These are phyloP conservation scores for Alternaria gaisen DNA, from an alignment of 2,329 filamentous ascomycete genomes.

Conservation along the genomic window DNA sequence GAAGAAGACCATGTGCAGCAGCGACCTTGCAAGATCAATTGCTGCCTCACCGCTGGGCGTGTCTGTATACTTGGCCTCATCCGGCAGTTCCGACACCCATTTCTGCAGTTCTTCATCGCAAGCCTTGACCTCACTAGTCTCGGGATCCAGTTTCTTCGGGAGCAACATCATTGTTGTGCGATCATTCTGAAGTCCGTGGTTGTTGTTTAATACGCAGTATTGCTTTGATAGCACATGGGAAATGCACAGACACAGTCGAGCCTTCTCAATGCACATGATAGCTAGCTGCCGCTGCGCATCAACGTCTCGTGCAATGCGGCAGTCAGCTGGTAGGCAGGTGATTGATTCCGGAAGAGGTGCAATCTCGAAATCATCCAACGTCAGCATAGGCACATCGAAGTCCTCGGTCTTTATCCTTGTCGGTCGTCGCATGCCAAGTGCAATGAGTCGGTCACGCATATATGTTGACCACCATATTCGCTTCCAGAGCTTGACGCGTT, in stretches of 20 bases:
- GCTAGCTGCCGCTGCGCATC: slow-evolving; percentile 81
- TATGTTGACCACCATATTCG: slow-evolving; percentile 98
- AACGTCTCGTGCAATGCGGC: slow-evolving; percentile 74
- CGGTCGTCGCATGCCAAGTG: slow-evolving; percentile 90
- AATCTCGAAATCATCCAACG: slow-evolving; percentile 84
- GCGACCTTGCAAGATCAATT: slow-evolving; percentile 77
- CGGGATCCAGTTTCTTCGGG: slow-evolving; percentile 86
- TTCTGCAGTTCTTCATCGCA: slow-evolving; percentile 82
- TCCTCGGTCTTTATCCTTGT: slow-evolving; percentile 93
- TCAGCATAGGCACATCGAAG: slow-evolving; percentile 91
- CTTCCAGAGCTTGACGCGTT: slow-evolving; percentile 87
- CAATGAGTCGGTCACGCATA: slow-evolving; percentile 91
- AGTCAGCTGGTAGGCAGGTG: slow-evolving; percentile 73
- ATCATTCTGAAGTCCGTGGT: slow-evolving; percentile 75
- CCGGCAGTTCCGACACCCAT: slow-evolving; percentile 78
- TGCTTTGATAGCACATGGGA: slow-evolving; percentile 89
- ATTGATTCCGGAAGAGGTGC: slow-evolving; percentile 72
- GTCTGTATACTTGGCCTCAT: slow-evolving; percentile 74
- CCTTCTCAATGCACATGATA: slow-evolving; percentile 89
- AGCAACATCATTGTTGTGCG: slow-evolving; percentile 86
- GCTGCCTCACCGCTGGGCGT: slow-evolving; percentile 64
- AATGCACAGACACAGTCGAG: slow-evolving; percentile 87
- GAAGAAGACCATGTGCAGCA: slow-evolving; percentile 93
- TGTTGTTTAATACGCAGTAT: slow-evolving; percentile 88
- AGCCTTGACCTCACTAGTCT: slow-evolving; percentile 77